These are phyloP conservation scores for Leccinum fallax DNA, from an alignment of 1,284 basidiomycete genomes.

Conservation along the genomic window DNA sequence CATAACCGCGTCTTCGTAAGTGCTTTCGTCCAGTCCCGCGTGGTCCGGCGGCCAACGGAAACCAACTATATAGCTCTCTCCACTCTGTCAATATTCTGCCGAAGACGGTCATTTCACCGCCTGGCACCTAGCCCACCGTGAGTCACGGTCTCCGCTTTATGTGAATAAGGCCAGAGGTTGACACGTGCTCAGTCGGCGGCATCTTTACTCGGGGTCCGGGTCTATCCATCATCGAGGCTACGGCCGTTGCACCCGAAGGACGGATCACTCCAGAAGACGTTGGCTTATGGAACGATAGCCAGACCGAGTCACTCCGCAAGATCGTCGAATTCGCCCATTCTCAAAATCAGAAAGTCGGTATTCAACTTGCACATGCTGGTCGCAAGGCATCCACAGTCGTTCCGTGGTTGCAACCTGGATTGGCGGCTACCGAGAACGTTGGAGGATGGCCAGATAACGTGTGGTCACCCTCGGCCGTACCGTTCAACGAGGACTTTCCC, in stretches of 20 bases:
- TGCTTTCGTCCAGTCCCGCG: not conserved
- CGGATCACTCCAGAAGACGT: constrained; percentile 50
- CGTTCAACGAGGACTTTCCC: constrained; percentile 52
- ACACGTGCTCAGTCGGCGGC: constrained; percentile 41
- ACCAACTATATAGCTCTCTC: constrained; percentile 41
- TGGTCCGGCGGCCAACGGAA: not conserved
- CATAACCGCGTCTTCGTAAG: constrained; percentile 72
- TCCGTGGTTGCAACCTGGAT: constrained; percentile 54
- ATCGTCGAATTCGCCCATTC: constrained; percentile 79
- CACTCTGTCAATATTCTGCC: constrained; percentile 67
- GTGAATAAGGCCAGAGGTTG: not conserved
- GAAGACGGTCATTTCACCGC: constrained; percentile 55
- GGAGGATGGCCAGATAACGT: constrained; percentile 75
- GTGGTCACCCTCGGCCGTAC: constrained; percentile 58
- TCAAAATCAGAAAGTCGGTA: constrained; percentile 68
- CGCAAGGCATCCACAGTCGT: constrained; percentile 65
- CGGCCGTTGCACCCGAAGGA: constrained; percentile 63
- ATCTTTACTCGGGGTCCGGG: constrained; percentile 53
- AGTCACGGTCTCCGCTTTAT: constrained; percentile 6
- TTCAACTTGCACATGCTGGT: constrained; percentile 84
- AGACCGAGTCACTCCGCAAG: constrained; percentile 66
- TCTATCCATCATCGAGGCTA: constrained; percentile 60
- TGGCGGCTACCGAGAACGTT: constrained; percentile 46
- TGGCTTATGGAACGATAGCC: constrained; percentile 79
- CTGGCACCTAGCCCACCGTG: constrained; percentile 56